These are phyloP conservation scores for Trifolium dubium DNA, from an alignment of 306 rosid species.

Conservation along the genomic window DNA sequence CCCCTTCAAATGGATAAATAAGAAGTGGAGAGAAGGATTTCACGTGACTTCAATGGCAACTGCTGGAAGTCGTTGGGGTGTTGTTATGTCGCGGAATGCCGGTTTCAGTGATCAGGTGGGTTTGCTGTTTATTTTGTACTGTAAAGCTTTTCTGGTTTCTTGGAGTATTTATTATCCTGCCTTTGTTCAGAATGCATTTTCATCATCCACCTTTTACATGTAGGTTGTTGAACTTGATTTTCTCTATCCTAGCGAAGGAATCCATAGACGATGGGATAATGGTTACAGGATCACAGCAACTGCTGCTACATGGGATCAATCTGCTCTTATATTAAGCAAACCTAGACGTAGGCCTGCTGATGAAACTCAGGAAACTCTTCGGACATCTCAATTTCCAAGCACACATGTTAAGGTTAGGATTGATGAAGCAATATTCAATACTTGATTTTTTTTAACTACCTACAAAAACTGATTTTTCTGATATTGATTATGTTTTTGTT, in stretches of 20 bases:
- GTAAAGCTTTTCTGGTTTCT: not conserved
- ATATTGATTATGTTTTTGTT: conserved; percentile 33
- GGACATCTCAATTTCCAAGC: conserved; percentile 94
- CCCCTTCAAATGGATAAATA: conserved; percentile 98
- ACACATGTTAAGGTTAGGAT: conserved; percentile 86
- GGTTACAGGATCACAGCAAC: conserved; percentile 89
- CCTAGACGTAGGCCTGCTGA: conserved; percentile 88
- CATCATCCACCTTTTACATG: not conserved
- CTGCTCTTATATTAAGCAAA: conserved; percentile 91
- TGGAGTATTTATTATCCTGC: conserved; percentile 10
- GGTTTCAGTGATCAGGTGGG: conserved; percentile 99
- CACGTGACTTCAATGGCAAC: conserved; percentile 99
- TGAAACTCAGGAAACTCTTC: conserved; percentile 88
- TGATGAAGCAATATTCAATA: conserved; percentile 1
- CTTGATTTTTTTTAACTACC: not conserved
- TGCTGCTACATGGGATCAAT: conserved; percentile 96
- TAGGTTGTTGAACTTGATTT: conserved; percentile 98
- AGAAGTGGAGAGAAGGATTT: conserved; percentile 98
- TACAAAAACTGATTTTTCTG: not conserved
- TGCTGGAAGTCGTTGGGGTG: conserved; percentile 98
- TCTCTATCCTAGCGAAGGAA: conserved; percentile 95
- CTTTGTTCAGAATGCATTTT: not conserved
- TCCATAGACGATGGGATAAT: conserved; percentile 90
- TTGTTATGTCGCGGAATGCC: conserved; percentile 96
- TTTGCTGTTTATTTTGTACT: conserved; percentile 38